Percentiles rank a stretch among this genome's conserved stretches.
These are phyloP conservation scores for Retiboletus flavoniger DNA, from an alignment of 1,284 basidiomycete species.

Conservation along the genomic window DNA sequence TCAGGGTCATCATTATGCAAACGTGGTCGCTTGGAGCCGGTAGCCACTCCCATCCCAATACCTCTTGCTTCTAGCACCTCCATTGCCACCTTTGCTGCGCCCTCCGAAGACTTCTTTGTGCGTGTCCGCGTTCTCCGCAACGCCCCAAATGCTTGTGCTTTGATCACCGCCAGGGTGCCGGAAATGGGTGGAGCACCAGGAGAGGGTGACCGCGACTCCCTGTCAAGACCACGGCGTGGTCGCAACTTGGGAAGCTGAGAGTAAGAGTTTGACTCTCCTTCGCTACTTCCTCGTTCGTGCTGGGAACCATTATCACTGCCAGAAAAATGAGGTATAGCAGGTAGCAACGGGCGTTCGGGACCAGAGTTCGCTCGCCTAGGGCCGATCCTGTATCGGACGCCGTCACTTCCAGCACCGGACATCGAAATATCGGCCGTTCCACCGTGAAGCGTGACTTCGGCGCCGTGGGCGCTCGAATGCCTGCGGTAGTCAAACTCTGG, in stretches of 20 bases:
- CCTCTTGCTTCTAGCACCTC: constrained; percentile 75
- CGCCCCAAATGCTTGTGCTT: constrained; percentile 82
- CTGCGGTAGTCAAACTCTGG: constrained; percentile 65
- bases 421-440: constrained; percentile 72
- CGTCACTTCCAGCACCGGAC: constrained; percentile 46
- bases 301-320: constrained; percentile 51
- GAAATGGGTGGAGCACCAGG: constrained; percentile 62
- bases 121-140: constrained; percentile 72
- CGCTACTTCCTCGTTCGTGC: constrained; percentile 56
- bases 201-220: constrained; percentile 69
- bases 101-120: constrained; percentile 68
- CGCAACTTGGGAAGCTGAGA: constrained; percentile 41
- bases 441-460: constrained; percentile 66
- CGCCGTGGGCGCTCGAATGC: constrained; percentile 46
- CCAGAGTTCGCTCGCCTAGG: constrained; percentile 48
- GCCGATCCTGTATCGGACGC: constrained; percentile 59
- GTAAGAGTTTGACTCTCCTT: constrained; percentile 51
- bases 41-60: constrained; percentile 57
- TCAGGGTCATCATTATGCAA: constrained; percentile 52
- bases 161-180: constrained; percentile 81
- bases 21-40: constrained; percentile 57
- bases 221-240: constrained; percentile 45
- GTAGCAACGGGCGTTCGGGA: constrained; percentile 51
- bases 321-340: constrained; percentile 50
- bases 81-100: constrained; percentile 71